Base-by-base conservation (phyloP, 1,139 yeast species). In the Debaryomyces sp. region DNA sequence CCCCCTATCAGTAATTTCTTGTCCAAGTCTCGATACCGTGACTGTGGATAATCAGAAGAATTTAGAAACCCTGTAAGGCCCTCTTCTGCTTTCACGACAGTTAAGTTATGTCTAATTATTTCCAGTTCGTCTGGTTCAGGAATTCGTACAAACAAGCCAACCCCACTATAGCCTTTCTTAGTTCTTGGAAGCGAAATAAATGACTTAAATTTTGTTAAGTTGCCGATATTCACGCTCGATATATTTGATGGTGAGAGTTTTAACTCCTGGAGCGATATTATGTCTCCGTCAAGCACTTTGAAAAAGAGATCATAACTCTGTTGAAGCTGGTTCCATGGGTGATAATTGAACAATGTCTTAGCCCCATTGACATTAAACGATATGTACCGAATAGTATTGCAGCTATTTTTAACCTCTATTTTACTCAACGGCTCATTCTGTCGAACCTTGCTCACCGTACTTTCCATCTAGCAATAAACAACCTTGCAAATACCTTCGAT, bases 131-230 rank as follows among this genome's bases (percentile, higher is more conserved):
- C 58, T 0, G 60, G 63, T 0, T 53, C 53, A 0, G 86, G 84
- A 3, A 71, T 62, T 54, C 91, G 71, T 2, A 92, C 81, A 66
- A 89, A 92, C 2, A 94, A 78, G 0, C 92, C 96, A 2, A 94
- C 98, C 0, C 99, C 99, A 52, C 95, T 82, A 63, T 94, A 94
- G 0, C 98, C 98, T 61, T 84, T 87, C 59, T 81, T 84, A 2
- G 62, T 51, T 9, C 63, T 63, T 0, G 97, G 96, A 18, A 90
- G 70, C 0, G 95, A 75, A 34, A 91, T 81, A 57, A 83, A 94
- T 1, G 89, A 77, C 29, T 76, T 70, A 59, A 77, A 92, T 2
- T 84, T 81, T 0, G 75, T 69, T 0, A 89, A 68, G 48, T 78
- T 73, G 0, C 87, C 94, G 58, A 89, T 75, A 34, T 65, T 62